phyloP scores from a whole-genome alignment of 768 basidiomycete genomes.

The Royoungia palumana region DNA sequence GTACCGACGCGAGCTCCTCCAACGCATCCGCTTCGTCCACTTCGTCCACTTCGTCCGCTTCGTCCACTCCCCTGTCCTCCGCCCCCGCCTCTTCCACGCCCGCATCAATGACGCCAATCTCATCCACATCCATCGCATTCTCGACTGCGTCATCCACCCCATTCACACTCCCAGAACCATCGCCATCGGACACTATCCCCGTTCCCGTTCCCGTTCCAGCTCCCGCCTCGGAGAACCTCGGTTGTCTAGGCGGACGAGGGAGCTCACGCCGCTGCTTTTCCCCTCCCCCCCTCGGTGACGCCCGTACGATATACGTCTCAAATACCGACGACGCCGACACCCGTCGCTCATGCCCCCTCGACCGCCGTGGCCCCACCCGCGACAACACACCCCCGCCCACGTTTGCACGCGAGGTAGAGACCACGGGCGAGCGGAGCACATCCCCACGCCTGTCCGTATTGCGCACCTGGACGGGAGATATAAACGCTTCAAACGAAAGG shows the following conservation, averaged over 20 bases:
- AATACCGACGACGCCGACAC: slow-evolving; percentile 15
- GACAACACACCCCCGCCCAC: too few relatives aligned
- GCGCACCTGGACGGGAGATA: slow-evolving; percentile 15
- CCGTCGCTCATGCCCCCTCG: slow-evolving; percentile 1
- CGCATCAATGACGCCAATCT: too few relatives aligned
- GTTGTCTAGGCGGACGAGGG: background rate
- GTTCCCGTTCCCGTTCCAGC: background rate
- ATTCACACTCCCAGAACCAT: background rate
- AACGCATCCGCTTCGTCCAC: background rate
- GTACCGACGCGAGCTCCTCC: too few relatives aligned
- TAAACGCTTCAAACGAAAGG: slow-evolving; percentile 22
- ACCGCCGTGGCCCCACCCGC: too few relatives aligned
- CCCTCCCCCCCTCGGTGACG: background rate
- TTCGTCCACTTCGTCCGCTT: too few relatives aligned
- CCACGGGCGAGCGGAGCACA: background rate
- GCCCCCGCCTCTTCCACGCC: background rate
- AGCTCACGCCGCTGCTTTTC: background rate
- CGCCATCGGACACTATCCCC: too few relatives aligned
- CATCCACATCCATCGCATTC: background rate
- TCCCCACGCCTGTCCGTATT: background rate
- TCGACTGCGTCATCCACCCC: background rate
- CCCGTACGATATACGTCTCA: slow-evolving; percentile 18
- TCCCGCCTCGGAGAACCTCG: too few relatives aligned
- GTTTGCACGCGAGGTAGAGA: too few relatives aligned
- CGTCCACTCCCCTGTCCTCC: background rate